A percentile compares a stretch with the other conserved stretches of the same genome.
Conservation (phyloP, 2,329 filamentous ascomycete genomes). For the Fusarium globosum region DNA sequence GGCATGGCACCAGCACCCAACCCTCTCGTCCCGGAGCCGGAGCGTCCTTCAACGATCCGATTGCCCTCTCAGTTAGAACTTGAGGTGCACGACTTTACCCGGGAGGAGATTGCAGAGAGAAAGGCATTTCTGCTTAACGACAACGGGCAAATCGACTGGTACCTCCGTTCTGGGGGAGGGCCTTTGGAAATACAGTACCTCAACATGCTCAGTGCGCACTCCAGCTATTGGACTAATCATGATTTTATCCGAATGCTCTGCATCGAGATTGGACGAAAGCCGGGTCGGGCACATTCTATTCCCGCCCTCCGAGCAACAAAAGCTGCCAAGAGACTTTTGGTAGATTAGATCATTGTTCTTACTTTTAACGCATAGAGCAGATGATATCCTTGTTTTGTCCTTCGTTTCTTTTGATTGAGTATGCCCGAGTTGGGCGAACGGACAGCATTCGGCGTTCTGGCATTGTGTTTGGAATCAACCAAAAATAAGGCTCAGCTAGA, state of each 20-base stretch:
- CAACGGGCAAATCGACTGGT: slow-evolving; percentile 95
- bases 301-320: slow-evolving; percentile 70
- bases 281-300: slow-evolving; percentile 71
- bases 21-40: slow-evolving; percentile 45
- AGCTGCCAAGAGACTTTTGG: slow-evolving; percentile 54
- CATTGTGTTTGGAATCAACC: neutral
- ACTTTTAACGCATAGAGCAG: neutral
- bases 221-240: slow-evolving; percentile 88
- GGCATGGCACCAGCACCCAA: slow-evolving; percentile 54
- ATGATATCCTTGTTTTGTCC: neutral
- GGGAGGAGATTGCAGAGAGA: slow-evolving; percentile 91
- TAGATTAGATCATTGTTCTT: slow-evolving; percentile 21
- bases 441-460: slow-evolving; percentile 3
- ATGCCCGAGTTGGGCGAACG: slow-evolving; percentile 1
- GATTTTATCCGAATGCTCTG: slow-evolving; percentile 95
- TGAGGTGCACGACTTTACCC: slow-evolving; percentile 93
- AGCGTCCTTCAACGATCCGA: slow-evolving; percentile 56
- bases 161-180: slow-evolving; percentile 83
- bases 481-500: slow-evolving; percentile 4
- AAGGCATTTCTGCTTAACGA: slow-evolving; percentile 91
- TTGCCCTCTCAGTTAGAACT: slow-evolving; percentile 81
- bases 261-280: slow-evolving; percentile 82
- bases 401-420: neutral
- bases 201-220: slow-evolving; percentile 96
- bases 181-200: slow-evolving; percentile 95